Evolutionary conservation across 257 asterid genomes (phyloP).

Genomic region (Solanum arcanum): DNA sequence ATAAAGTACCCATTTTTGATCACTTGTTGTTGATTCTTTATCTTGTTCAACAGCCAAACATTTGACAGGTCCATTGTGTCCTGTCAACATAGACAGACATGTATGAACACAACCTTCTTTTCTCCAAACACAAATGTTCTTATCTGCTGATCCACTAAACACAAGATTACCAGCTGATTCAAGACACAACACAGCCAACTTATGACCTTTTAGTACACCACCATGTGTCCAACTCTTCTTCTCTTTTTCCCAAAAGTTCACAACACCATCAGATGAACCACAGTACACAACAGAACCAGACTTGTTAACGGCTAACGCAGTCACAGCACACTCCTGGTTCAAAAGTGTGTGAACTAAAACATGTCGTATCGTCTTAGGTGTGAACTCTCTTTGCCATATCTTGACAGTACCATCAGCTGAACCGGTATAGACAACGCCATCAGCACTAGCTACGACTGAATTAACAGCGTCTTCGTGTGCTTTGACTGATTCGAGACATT

Average conservation of each 20-base stretch:
- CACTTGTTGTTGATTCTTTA: not conserved
- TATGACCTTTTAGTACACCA: constrained; percentile 16
- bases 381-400: constrained; percentile 9
- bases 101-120: constrained; percentile 1
- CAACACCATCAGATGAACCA: constrained; percentile 20
- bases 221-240: constrained; percentile 2
- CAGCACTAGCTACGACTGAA: constrained; percentile 9
- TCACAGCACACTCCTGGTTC: constrained; percentile 10
- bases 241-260: constrained; percentile 15
- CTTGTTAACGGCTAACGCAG: constrained; percentile 7
- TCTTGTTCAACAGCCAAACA: constrained; percentile 7
- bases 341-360: constrained; percentile 2
- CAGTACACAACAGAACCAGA: not conserved
- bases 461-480: constrained; percentile 19
- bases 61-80: constrained; percentile 14
- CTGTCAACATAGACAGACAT: constrained; percentile 6
- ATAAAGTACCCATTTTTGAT: constrained; percentile 2
- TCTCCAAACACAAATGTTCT: constrained; percentile 19
- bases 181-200: constrained; percentile 15
- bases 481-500: constrained; percentile 11
- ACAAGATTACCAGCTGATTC: constrained; percentile 14
- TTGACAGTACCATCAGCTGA: constrained; percentile 21
- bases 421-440: constrained; percentile 7
- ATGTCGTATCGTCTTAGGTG: not conserved
- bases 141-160: constrained; percentile 24